phyloP scores from a whole-genome alignment of 345 rosid species.

The Combretum micranthum region DNA sequence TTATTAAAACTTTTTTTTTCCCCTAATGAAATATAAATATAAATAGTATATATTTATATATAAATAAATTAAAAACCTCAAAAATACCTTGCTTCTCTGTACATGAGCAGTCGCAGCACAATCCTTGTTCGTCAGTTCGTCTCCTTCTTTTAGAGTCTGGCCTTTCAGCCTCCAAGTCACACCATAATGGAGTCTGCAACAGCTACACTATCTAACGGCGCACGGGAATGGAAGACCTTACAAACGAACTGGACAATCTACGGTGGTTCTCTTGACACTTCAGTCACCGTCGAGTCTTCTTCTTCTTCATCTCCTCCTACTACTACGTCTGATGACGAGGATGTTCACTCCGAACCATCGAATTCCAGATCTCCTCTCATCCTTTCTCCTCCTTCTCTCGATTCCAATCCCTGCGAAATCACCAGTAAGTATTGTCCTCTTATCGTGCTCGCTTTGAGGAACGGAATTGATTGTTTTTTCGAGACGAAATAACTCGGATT shows the following conservation, averaged over 20 bases:
- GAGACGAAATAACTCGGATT: no score
- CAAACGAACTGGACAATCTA: slow-evolving; percentile 51
- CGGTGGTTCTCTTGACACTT: slow-evolving; percentile 41
- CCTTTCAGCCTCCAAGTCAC: background rate
- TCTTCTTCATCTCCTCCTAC: slow-evolving; percentile 16
- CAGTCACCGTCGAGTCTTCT: slow-evolving; percentile 60
- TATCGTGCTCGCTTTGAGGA: background rate
- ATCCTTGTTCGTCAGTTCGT: no score
- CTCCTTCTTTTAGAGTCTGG: no score
- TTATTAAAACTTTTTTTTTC: no score
- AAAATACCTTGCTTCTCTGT: no score
- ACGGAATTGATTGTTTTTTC: no score
- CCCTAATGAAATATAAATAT: no score
- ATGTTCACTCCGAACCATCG: slow-evolving; percentile 9
- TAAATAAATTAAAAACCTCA: no score
- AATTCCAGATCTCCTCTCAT: slow-evolving; percentile 33
- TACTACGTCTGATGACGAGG: slow-evolving; percentile 18
- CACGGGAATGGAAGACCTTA: slow-evolving; percentile 13
- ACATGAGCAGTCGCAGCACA: no score
- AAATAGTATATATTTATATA: no score
- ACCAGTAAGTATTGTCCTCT: slow-evolving; percentile 31
- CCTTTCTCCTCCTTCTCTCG: slow-evolving; percentile 36
- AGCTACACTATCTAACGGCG: background rate
- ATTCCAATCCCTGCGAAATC: slow-evolving; percentile 60
- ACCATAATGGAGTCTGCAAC: slow-evolving; percentile 2